Conservation (phyloP, 805 yeast species). For the Metschnikowia amazonensis region DNA sequence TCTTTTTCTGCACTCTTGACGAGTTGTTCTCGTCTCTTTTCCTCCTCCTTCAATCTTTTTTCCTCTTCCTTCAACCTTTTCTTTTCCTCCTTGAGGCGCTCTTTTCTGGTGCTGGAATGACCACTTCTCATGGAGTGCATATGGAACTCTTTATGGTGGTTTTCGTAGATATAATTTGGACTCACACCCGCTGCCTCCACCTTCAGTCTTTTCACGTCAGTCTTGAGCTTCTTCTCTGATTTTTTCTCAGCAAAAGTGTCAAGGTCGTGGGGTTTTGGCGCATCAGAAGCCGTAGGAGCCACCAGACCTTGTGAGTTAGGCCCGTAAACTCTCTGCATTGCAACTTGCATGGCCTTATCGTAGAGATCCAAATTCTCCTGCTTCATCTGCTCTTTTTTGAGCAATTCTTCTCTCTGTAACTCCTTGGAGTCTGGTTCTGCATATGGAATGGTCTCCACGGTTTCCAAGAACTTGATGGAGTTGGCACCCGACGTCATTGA, state of each 20-base stretch:
- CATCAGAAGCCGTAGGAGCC: background rate
- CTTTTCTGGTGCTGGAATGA: conserved; percentile 5
- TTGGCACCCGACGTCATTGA: conserved; percentile 24
- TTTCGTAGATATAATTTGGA: conserved; percentile 16
- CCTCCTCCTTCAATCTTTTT: conserved; percentile 14
- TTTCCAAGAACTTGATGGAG: conserved; percentile 37
- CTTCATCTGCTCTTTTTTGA: conserved; percentile 12
- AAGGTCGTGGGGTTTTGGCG: background rate
- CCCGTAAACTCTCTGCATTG: conserved; percentile 55
- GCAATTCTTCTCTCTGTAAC: conserved; percentile 7
- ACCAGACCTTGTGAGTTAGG: background rate
- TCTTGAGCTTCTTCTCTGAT: conserved; percentile 14
- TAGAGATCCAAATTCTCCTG: conserved; percentile 51
- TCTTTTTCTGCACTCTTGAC: too few species aligned
- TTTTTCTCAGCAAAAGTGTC: conserved; percentile 10
- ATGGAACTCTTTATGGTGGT: conserved; percentile 17
- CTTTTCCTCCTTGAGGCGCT: conserved; percentile 13
- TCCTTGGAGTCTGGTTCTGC: conserved; percentile 4
- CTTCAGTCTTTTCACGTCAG: conserved; percentile 11
- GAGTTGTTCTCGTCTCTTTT: too few species aligned
- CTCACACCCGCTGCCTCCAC: conserved; percentile 16
- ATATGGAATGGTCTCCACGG: conserved; percentile 36
- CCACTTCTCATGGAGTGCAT: conserved; percentile 14
- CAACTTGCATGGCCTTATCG: conserved; percentile 51
- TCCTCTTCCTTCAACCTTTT: conserved; percentile 12